Conservation (phyloP, 1,284 basidiomycete species). For the Ceratobasidium sp. region DNA sequence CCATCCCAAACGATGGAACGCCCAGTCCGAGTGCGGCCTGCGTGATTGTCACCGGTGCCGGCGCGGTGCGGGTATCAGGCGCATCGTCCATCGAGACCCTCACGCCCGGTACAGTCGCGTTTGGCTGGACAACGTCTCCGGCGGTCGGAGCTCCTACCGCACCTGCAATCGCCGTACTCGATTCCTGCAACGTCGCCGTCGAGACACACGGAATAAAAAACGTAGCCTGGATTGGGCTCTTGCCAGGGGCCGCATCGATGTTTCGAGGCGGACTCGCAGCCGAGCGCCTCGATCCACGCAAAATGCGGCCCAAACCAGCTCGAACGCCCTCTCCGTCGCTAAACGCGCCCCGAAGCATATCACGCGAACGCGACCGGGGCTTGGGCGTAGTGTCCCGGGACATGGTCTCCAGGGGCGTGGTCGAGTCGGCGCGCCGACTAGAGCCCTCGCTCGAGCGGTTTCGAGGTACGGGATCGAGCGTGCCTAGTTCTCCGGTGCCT, state of each 20-base stretch:
- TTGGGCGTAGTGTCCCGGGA: conserved; percentile 15
- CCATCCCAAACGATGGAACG: conserved; percentile 35
- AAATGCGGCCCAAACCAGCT: conserved; percentile 12
- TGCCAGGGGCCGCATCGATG: not conserved
- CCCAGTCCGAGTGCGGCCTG: conserved; percentile 9
- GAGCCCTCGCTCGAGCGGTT: conserved; percentile 17
- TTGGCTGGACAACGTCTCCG: not conserved
- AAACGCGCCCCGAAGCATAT: conserved; percentile 21
- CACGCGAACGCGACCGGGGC: conserved; percentile 20
- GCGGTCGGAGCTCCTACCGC: not conserved
- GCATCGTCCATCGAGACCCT: conserved; percentile 16
- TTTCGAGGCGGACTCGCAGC: conserved; percentile 8
- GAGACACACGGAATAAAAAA: conserved; percentile 15
- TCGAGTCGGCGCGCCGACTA: conserved; percentile 2
- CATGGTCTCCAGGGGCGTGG: conserved; percentile 22
- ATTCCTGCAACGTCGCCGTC: conserved; percentile 13
- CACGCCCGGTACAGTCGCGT: not conserved
- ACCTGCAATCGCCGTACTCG: not conserved
- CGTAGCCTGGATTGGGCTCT: conserved; percentile 9
- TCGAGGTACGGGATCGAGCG: not conserved
- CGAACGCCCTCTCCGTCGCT: conserved; percentile 34
- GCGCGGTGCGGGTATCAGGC: not conserved
- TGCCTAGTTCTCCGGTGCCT: not conserved
- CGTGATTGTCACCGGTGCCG: not conserved
- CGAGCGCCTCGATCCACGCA: conserved; percentile 19